phyloP scores from a whole-genome alignment of 306 rosid genomes.

The Adenanthera pavonina region DNA sequence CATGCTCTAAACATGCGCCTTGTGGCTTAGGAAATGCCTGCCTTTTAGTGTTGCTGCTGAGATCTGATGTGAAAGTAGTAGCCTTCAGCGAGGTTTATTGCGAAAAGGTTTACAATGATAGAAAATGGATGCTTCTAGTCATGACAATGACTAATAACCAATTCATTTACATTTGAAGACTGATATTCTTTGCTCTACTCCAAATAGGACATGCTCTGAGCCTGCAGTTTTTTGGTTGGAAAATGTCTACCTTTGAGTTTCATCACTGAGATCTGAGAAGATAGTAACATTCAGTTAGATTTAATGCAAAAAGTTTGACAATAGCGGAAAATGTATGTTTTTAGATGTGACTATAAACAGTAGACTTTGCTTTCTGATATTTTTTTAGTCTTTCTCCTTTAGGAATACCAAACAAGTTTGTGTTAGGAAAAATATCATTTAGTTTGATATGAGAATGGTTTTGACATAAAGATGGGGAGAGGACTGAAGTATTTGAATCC shows the following conservation, averaged over 20 bases:
- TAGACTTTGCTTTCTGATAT: slow-evolving; percentile 16
- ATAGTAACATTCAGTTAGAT: slow-evolving; percentile 6
- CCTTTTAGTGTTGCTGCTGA: slow-evolving; percentile 5
- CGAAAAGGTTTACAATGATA: background rate
- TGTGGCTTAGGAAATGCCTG: background rate
- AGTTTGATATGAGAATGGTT: background rate
- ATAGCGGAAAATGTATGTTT: background rate
- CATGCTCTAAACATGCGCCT: slow-evolving; percentile 7
- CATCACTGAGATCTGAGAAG: slow-evolving; percentile 34
- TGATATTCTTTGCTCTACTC: background rate
- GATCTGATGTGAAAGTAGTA: slow-evolving; percentile 35
- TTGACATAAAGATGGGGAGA: background rate
- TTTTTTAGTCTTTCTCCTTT: background rate
- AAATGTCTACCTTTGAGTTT: slow-evolving; percentile 6
- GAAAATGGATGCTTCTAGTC: background rate
- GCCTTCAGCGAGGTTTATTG: slow-evolving; percentile 1
- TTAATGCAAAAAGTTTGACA: background rate
- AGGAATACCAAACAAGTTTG: background rate
- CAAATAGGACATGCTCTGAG: background rate
- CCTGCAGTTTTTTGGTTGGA: background rate
- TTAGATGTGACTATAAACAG: background rate
- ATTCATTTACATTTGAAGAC: background rate
- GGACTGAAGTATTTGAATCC: background rate
- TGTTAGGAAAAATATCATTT: background rate
- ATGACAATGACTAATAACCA: background rate